Evolutionary conservation across 495 filamentous ascomycete genomes (phyloP), one percentile per base, ranked within the genome.

Genomic region (Talaromyces thailandensis): DNA sequence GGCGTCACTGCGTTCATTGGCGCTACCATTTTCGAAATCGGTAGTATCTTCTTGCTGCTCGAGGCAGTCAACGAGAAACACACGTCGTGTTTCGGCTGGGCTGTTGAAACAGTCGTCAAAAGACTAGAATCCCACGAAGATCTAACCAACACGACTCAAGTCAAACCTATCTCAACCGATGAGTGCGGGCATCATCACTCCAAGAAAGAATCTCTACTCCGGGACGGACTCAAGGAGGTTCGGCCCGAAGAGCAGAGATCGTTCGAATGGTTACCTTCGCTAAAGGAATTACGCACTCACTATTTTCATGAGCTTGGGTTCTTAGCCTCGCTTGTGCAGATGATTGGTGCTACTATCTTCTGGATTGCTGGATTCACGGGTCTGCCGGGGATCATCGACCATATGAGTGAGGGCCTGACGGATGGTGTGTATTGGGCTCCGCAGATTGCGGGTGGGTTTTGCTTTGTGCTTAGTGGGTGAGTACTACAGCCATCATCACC

Each of bases 71-170:
- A 90, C 70, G 85, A 85, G 61, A 85, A 86, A 61, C 72, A 81
- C 18, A 73, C 81, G 0, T 84, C 82, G 12, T 91, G 87, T 68
- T 90, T 90, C 71, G 88, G 88, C 16, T 90, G 86, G 86, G 88
- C 88, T 0, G 43, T 88, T 21, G 81, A 86, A 60, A 75, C 73
- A 48, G 72, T 76, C 6, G 26, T 83, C 11, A 76, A 75, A 21
- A 70, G 70, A 57, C 62, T 68, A 12, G 68, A 70, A 32, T 60
- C 40, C 8, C 57, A 45, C 6, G 58, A 63, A 18, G 60, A 29
- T 1, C 62, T 32, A 4, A 12, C 21, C 4, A 51, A 51, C 32
- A 52, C 65, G 56, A 64, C 62, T 31, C 21, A 60, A 62, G 31
- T 71, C 71, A 70, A 62, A 62, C 70, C 77, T 2, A 68, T 63